phyloP scores from a whole-genome alignment of 768 basidiomycete species.

The Boletus speciosus region DNA sequence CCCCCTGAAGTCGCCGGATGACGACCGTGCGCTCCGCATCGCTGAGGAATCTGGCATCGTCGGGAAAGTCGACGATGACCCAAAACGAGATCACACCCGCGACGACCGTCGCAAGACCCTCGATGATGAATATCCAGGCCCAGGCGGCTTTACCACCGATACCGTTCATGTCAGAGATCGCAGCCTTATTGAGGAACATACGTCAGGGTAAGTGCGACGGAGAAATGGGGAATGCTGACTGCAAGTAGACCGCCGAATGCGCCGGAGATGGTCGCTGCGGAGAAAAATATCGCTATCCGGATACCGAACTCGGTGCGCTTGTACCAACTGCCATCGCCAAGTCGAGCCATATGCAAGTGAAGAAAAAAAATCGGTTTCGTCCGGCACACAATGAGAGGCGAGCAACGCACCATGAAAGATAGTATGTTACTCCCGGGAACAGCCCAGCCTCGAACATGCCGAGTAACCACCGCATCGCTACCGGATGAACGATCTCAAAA shows the following conservation, averaged over 20 bases:
- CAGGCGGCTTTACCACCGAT: slow-evolving; percentile 61
- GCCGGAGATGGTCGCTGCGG: slow-evolving; percentile 77
- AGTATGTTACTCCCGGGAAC: slow-evolving; percentile 54
- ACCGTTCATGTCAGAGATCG: slow-evolving; percentile 70
- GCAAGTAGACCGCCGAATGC: slow-evolving; percentile 77
- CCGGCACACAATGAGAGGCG: background rate
- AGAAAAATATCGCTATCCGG: slow-evolving; percentile 65
- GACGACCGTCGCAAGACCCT: slow-evolving; percentile 66
- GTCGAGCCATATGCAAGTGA: slow-evolving; percentile 36
- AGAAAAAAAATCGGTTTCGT: background rate
- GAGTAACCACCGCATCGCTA: slow-evolving; percentile 69
- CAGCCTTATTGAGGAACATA: slow-evolving; percentile 34
- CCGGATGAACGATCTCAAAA: background rate
- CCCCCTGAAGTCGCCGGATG: slow-evolving; percentile 59
- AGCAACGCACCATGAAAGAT: slow-evolving; percentile 61
- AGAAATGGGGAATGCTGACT: slow-evolving; percentile 32
- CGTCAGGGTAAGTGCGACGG: background rate
- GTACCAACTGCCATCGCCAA: slow-evolving; percentile 46
- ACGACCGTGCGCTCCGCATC: slow-evolving; percentile 66
- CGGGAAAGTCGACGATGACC: slow-evolving; percentile 82
- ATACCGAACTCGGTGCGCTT: slow-evolving; percentile 72
- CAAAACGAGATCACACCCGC: slow-evolving; percentile 66
- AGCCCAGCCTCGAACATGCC: slow-evolving; percentile 62
- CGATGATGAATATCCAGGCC: slow-evolving; percentile 77
- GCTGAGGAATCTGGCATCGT: slow-evolving; percentile 74